Evolutionary conservation across 768 basidiomycete genomes (phyloP), one percentile per base, ranked within the genome.

Genomic region (Baorangia bicolor): DNA sequence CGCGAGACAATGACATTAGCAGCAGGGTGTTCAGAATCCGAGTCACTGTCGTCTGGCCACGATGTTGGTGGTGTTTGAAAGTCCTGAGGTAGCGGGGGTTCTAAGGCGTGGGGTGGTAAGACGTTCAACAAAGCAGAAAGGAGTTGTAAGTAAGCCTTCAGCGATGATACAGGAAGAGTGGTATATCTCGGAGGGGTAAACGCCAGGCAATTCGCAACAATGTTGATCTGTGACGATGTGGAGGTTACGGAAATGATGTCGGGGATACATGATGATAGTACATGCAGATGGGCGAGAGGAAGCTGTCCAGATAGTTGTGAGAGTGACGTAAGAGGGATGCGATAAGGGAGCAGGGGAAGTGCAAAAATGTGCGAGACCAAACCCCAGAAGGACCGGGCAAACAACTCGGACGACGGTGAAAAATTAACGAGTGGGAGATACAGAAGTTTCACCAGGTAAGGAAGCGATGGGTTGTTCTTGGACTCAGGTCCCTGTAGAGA

Each of bases 311-410:
- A 84, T 38, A 98, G 75, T 23, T 78, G 71, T 4, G 84, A 83
- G 34, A 96, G 79, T 21, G 83, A 78, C 0, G 73, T 69, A 21
- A 86, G 75, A 34, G 83, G 88, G 43, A 89, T 75, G 9, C 84
- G 87, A 69, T 90, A 88, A 1, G 92, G 92, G 0, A 98, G 78
- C 0, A 92, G 73, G 0, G 90, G 88, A 41, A 95, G 76, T 2
- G 86, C 80, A 54, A 96, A 76, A 51, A 95, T 82, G 56, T 75
- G 70, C 16, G 74, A 65, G 50, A 90, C 60, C 28, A 89, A 63
- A 18, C 69, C 64, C 30, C 70, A 59, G 16, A 87, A 64, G 40
- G 76, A 68, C 56, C 57, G 61, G 7, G 69, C 27, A 43, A 64
- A 68, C 16, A 34, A 25, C 28, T 59, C 58, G 12, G 65, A 71